These are phyloP conservation scores for Aspergillus awamori DNA, from an alignment of 2,329 filamentous ascomycete species.

Conservation along the genomic window DNA sequence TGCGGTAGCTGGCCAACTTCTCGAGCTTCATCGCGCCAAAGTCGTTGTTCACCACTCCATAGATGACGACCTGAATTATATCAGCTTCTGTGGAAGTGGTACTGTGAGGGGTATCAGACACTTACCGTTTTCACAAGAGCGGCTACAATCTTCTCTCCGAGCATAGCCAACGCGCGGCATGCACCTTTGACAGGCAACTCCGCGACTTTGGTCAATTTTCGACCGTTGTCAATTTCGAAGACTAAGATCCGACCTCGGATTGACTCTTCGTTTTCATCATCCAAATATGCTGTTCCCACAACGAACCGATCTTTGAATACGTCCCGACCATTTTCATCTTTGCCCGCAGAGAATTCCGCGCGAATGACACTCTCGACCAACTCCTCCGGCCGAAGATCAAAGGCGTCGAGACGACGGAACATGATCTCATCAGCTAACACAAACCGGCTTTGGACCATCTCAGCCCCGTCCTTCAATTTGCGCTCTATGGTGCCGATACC, in stretches of 20 bases:
- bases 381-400: slow-evolving; percentile 68
- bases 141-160: slow-evolving; percentile 78
- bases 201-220: slow-evolving; percentile 71
- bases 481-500: slow-evolving; percentile 83
- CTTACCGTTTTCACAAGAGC: slow-evolving; percentile 84
- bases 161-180: slow-evolving; percentile 75
- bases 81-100: slow-evolving; percentile 1
- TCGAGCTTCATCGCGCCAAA: slow-evolving; percentile 56
- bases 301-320: slow-evolving; percentile 71
- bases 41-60: slow-evolving; percentile 48
- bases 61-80: slow-evolving; percentile 58
- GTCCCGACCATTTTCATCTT: slow-evolving; percentile 58
- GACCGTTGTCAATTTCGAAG: slow-evolving; percentile 72
- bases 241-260: slow-evolving; percentile 79
- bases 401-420: slow-evolving; percentile 76
- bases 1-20: slow-evolving; percentile 75
- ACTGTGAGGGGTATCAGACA: slow-evolving; percentile 10
- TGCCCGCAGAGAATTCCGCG: slow-evolving; percentile 67
- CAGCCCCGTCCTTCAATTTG: slow-evolving; percentile 69
- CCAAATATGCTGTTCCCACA: slow-evolving; percentile 82
- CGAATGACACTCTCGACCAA: slow-evolving; percentile 83
- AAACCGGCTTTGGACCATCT: slow-evolving; percentile 78
- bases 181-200: slow-evolving; percentile 74
- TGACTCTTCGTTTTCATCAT: slow-evolving; percentile 59
- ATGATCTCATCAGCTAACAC: slow-evolving; percentile 87